Evolutionary conservation across 1,284 basidiomycete species (phyloP).

Genomic region (Trametes sp.): DNA sequence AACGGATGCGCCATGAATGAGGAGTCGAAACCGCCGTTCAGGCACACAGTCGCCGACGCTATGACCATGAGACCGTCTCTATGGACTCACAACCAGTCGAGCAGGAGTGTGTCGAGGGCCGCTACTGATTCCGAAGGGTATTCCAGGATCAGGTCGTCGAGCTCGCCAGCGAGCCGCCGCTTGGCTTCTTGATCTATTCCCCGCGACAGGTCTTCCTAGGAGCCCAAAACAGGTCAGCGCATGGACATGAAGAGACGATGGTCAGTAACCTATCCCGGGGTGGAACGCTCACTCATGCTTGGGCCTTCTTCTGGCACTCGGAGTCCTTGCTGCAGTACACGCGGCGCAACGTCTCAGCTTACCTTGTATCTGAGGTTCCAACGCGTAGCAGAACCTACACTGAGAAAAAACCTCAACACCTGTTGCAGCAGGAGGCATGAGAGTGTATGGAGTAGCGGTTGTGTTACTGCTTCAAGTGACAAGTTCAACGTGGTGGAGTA

Average conservation of each 20-base stretch:
- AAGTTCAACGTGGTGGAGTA: no score
- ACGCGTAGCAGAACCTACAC: neutral
- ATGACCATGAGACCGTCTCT: neutral
- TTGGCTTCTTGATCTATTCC: neutral
- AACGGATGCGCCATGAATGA: neutral
- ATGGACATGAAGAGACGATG: no score
- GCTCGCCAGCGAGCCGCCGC: neutral
- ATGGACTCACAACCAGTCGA: neutral
- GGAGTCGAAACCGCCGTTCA: constrained; percentile 4
- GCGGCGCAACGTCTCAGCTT: constrained; percentile 7
- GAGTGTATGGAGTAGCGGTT: no score
- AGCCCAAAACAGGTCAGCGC: neutral
- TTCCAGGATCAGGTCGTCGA: neutral
- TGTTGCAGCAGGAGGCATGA: neutral
- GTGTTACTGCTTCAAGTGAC: no score
- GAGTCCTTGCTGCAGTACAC: constrained; percentile 15
- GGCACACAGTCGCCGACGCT: neutral
- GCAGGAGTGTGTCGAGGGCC: neutral
- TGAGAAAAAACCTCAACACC: neutral
- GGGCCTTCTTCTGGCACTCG: constrained; percentile 11
- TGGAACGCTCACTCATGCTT: constrained; percentile 9
- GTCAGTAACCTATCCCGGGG: no score
- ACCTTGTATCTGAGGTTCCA: neutral
- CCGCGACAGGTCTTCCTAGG: neutral
- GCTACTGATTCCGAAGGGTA: neutral